Evolutionary conservation across 441 rosid species (phyloP).

Genomic region (Corymbia citriodora): DNA sequence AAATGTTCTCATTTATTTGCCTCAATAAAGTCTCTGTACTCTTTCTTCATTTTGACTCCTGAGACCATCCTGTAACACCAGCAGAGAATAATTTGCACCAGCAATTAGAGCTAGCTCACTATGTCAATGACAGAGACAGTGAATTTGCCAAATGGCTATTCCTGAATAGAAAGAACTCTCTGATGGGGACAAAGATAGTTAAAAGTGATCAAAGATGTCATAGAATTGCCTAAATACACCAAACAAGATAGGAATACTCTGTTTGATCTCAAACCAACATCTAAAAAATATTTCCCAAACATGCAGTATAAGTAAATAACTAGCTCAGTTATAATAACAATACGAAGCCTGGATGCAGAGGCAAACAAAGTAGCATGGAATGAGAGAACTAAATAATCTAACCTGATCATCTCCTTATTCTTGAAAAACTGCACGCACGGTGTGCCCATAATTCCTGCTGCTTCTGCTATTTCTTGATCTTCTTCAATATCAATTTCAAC

Average conservation of each 20-base stretch:
- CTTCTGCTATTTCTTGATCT: slow-evolving; percentile 92
- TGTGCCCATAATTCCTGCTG: slow-evolving; percentile 97
- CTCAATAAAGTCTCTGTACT: slow-evolving; percentile 83
- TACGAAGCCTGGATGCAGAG: background rate
- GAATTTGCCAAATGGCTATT: background rate
- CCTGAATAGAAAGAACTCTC: background rate
- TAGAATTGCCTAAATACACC: background rate
- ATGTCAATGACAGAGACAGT: background rate
- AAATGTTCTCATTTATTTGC: slow-evolving; percentile 58
- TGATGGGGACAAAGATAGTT: background rate
- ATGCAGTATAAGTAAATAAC: background rate
- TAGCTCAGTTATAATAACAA: background rate
- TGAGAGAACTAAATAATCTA: slow-evolving; percentile 1
- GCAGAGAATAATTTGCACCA: background rate
- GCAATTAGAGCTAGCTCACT: background rate
- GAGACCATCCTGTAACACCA: slow-evolving; percentile 54
- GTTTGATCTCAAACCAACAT: background rate
- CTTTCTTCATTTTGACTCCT: slow-evolving; percentile 96
- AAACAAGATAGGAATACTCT: background rate
- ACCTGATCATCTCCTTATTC: slow-evolving; percentile 92
- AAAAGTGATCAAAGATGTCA: background rate
- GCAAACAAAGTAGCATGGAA: background rate
- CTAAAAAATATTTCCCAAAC: background rate
- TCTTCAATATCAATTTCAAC: slow-evolving; percentile 97
- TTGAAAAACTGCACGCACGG: slow-evolving; percentile 96